These are phyloP conservation scores for Entomortierella chlamydospora DNA, from an alignment of 192 early-diverging fungal genomes.

Conservation along the genomic window DNA sequence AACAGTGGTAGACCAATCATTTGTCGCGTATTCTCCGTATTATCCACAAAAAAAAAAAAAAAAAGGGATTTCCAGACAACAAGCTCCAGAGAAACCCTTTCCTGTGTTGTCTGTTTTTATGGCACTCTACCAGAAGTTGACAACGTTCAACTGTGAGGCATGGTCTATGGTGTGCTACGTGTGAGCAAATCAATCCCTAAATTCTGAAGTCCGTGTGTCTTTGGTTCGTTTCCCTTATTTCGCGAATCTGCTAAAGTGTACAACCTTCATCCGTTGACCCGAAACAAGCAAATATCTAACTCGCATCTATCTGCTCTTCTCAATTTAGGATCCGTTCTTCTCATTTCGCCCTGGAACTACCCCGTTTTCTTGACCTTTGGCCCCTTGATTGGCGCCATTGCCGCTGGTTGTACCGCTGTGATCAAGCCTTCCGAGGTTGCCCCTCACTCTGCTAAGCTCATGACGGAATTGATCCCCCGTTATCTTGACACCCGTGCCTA, in stretches of 20 bases:
- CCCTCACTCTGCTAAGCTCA: slow-evolving; percentile 68
- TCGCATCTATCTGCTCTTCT: neutral
- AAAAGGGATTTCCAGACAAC: too few species aligned
- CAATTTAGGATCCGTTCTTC: slow-evolving; percentile 9
- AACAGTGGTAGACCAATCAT: too few species aligned
- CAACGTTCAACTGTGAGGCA: too few species aligned
- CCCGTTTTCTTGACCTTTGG: slow-evolving; percentile 72
- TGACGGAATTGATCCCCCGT: slow-evolving; percentile 74
- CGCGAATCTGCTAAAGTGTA: neutral
- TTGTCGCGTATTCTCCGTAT: too few species aligned
- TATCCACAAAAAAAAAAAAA: too few species aligned
- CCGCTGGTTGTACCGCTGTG: slow-evolving; percentile 87
- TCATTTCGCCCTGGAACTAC: slow-evolving; percentile 69
- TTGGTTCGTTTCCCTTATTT: too few species aligned
- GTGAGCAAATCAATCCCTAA: too few species aligned
- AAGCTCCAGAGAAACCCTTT: too few species aligned
- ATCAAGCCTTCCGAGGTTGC: slow-evolving; percentile 90
- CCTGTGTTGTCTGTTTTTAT: too few species aligned
- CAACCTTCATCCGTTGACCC: neutral
- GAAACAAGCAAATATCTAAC: slow-evolving; percentile 61
- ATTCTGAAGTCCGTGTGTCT: too few species aligned
- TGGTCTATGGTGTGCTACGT: too few species aligned
- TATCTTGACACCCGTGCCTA: slow-evolving; percentile 80
- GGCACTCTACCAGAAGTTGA: too few species aligned
- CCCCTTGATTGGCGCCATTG: slow-evolving; percentile 87